Conservation (phyloP, 2,329 filamentous ascomycete species). For the Lasiodiplodia hormozganensis region DNA sequence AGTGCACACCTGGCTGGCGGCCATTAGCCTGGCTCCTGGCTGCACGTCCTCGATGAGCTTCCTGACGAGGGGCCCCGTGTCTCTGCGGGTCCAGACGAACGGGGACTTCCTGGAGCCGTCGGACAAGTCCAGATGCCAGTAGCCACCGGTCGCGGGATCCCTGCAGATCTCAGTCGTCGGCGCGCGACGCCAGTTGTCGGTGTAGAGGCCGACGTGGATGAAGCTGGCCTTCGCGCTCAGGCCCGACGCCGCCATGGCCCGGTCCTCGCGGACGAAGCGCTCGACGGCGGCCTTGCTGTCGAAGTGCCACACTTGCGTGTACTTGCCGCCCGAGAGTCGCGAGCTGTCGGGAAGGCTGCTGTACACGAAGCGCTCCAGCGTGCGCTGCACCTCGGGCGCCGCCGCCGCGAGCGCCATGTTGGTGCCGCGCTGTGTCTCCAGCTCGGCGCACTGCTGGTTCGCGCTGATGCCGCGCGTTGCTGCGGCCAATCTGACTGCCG, state of each 20-base stretch:
- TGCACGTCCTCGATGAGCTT: background rate
- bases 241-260: background rate
- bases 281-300: slow-evolving; percentile 3
- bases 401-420: background rate
- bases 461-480: background rate
- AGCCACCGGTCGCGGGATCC: background rate
- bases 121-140: slow-evolving; percentile 20
- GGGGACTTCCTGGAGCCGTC: slow-evolving; percentile 43
- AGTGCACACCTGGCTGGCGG: background rate
- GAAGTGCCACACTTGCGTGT: background rate
- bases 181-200: background rate
- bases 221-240: background rate
- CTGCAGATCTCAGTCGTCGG: too few species aligned
- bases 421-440: background rate
- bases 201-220: background rate
- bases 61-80: background rate
- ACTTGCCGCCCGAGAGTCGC: background rate
- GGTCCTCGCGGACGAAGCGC: background rate
- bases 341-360: background rate
- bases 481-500: background rate
- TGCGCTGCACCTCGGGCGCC: background rate
- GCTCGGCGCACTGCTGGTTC: background rate
- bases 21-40: background rate
- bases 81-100: slow-evolving; percentile 37
- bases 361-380: background rate